A percentile compares a stretch with the other conserved stretches of the same genome.
Evolutionary conservation across 2,329 filamentous ascomycete species (phyloP).

Genomic region (Ilyonectria sp.): DNA sequence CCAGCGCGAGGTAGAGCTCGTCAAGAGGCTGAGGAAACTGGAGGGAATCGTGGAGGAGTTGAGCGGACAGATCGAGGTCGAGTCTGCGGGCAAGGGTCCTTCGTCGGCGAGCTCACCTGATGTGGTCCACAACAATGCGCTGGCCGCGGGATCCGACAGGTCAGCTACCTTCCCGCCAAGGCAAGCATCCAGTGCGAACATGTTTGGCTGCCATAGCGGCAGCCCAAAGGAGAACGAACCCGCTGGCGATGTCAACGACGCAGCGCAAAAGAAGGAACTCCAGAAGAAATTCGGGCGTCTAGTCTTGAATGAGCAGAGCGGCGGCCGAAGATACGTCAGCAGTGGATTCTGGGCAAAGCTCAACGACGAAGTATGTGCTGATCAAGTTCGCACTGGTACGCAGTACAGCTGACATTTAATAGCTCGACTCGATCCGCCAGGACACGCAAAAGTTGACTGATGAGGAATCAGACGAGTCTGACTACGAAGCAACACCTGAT

Average conservation of each 20-base stretch:
- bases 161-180: constrained; percentile 32
- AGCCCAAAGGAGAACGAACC: constrained; percentile 48
- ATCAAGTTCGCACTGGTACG: too few relatives aligned
- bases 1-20: constrained; percentile 76
- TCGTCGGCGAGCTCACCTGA: constrained; percentile 52
- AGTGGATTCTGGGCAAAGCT: constrained; percentile 84
- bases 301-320: constrained; percentile 78
- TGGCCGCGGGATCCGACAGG: constrained; percentile 33
- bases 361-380: constrained; percentile 75
- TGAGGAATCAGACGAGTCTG: constrained; percentile 67
- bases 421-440: constrained; percentile 61
- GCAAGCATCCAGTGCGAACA: constrained; percentile 35
- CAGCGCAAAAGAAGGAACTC: constrained; percentile 46
- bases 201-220: constrained; percentile 14
- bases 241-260: constrained; percentile 54
- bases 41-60: constrained; percentile 83
- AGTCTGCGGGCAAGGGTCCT: constrained; percentile 54
- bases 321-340: constrained; percentile 80
- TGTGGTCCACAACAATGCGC: constrained; percentile 34
- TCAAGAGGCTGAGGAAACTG: constrained; percentile 80
- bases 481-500: constrained; percentile 72
- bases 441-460: constrained; percentile 64
- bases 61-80: constrained; percentile 74
- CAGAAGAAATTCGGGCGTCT: constrained; percentile 74
- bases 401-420: constrained; percentile 26